A percentile compares a stretch with the other conserved stretches of the same genome.
These are phyloP conservation scores for Colletotrichum shisoi DNA, from an alignment of 2,329 filamentous ascomycete genomes.

Conservation along the genomic window DNA sequence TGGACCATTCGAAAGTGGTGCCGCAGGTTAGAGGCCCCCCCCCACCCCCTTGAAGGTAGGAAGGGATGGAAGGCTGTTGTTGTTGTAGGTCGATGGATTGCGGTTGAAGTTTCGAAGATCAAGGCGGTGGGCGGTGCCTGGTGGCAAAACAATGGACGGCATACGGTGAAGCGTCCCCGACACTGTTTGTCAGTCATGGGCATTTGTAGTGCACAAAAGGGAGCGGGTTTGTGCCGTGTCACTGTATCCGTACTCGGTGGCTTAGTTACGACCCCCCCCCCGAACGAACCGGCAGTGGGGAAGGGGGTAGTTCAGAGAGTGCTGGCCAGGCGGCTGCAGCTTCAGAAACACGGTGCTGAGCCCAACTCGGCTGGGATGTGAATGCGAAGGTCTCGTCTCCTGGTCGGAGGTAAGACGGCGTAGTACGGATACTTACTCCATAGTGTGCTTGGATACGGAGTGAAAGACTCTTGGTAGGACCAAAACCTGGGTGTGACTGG, in stretches of 20 bases:
- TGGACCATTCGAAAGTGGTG: conserved; percentile 6
- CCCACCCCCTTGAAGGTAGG: conserved; percentile 10
- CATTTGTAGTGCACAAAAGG: neutral
- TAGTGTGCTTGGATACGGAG: no score
- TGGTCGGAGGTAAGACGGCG: no score
- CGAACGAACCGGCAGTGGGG: neutral
- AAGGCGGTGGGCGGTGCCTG: conserved; percentile 28
- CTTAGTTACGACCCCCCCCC: neutral
- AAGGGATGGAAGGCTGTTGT: conserved; percentile 4
- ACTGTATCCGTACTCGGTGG: neutral
- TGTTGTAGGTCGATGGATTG: neutral
- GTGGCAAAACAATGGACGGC: conserved; percentile 34
- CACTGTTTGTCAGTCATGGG: conserved; percentile 16
- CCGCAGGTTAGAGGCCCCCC: conserved; percentile 13
- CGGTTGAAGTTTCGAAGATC: neutral
- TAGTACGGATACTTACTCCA: no score
- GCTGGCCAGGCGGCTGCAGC: conserved; percentile 17
- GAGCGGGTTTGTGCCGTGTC: neutral
- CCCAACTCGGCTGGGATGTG: conserved; percentile 6
- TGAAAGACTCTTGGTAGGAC: conserved; percentile 5
- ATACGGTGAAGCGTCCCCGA: conserved; percentile 15
- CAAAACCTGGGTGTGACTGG: neutral
- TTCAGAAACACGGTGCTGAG: conserved; percentile 12
- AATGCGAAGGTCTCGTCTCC: conserved; percentile 2
- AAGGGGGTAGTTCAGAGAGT: neutral